phyloP scores from a whole-genome alignment of 2,329 filamentous ascomycete genomes.

The Rosellinia necatrix region DNA sequence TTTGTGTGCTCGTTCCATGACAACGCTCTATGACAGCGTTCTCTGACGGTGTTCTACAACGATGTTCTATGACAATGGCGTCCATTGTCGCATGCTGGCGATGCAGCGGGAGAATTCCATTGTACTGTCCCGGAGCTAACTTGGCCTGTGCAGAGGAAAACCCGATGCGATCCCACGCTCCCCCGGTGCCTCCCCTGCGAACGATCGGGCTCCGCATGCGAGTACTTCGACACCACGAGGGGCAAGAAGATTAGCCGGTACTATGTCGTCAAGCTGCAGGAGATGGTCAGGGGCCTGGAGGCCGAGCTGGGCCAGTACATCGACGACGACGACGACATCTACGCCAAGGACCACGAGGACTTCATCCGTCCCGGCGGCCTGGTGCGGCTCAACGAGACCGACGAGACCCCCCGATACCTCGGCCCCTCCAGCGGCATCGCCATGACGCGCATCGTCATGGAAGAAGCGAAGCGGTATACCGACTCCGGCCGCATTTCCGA shows the following conservation, averaged over 20 bases:
- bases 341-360: conserved; percentile 75
- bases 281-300: conserved; percentile 81
- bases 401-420: conserved; percentile 85
- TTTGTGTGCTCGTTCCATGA: not conserved
- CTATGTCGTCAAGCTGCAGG: conserved; percentile 91
- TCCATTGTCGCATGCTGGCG: conserved; percentile 5
- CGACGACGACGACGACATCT: conserved; percentile 77
- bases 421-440: conserved; percentile 95
- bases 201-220: conserved; percentile 86
- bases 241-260: conserved; percentile 84
- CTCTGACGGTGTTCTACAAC: not conserved
- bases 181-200: conserved; percentile 93
- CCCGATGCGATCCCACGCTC: conserved; percentile 89
- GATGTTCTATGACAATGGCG: not conserved
- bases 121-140: conserved; percentile 4
- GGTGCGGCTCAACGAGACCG: conserved; percentile 81
- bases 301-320: conserved; percentile 79
- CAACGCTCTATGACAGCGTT: no score
- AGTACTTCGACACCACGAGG: conserved; percentile 92
- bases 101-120: not conserved
- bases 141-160: conserved; percentile 72
- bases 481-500: conserved; percentile 90
- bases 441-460: conserved; percentile 93
- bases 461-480: conserved; percentile 91
- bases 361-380: conserved; percentile 86